Evolutionary conservation across 1,284 basidiomycete genomes (phyloP), one percentile per base, ranked within the genome.

Genomic region (Pseudozyma sp.): DNA sequence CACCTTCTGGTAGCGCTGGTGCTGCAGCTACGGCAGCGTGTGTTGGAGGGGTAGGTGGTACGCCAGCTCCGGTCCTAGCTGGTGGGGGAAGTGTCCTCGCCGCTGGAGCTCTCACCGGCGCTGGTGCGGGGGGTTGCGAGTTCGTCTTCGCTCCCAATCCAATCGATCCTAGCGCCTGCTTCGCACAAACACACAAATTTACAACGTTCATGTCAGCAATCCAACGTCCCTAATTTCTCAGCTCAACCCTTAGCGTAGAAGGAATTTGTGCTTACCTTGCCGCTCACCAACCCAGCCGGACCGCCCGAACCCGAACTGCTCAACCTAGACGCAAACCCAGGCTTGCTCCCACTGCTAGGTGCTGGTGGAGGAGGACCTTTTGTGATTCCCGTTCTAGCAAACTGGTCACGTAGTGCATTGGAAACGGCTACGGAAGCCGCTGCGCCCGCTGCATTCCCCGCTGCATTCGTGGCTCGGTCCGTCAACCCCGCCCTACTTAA

Each of bases 401-500:
- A 52, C 11, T 69, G 71, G 34, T 74, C 71, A 10, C 66, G 40
- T 9, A 69, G n/a, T 5, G 60, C 57, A 12, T 51, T 63, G 31
- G 55, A 47, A 0, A 69, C 67, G 3, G 71, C 66, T 1, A 25
- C 43, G 14, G 58, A 52, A 3, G 69, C 69, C 5, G 73, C 69
- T 16, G 60, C 55, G 3, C 64, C 68, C 1, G 73, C 73, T 25
- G 73, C 61, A 34, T 61, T 59, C 4, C 69, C 60, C 3, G 65
- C 65, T 18, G 65, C 56, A 6, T 34, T 31, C 0, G 73, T 65
- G 2, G 73, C 68, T 34, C 58, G 48, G 35, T 66, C 66, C 3
- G 58, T 49, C n/a, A 68, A 18, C 2, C 59, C 54, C 19, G n/a
- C 62, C 18, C 36, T n/a, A 8, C 18, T 39, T 6, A 45, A 47